Conservation (phyloP, 2,329 filamentous ascomycete species). For the Myriosclerotinia curreyana region DNA sequence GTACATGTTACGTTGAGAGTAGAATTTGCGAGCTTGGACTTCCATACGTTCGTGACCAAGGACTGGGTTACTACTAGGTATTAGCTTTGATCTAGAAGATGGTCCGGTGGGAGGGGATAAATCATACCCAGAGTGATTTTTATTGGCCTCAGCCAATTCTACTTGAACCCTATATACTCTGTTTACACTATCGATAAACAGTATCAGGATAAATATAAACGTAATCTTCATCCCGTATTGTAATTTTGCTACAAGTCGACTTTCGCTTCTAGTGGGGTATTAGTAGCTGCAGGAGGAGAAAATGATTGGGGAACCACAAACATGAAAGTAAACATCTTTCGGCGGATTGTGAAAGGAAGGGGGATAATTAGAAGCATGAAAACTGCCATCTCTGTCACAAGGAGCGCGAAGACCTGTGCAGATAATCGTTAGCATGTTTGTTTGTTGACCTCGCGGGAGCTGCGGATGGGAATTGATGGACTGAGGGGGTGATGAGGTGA, state of each 20-base stretch:
- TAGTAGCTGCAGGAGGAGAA: slow-evolving; percentile 21
- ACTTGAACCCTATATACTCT: slow-evolving; percentile 95
- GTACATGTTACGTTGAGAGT: slow-evolving; percentile 99
- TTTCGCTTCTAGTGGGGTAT: slow-evolving; percentile 35
- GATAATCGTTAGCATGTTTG: slow-evolving; percentile 15
- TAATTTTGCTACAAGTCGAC: slow-evolving; percentile 72
- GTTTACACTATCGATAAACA: slow-evolving; percentile 94
- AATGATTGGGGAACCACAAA: slow-evolving; percentile 66
- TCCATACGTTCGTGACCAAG: slow-evolving; percentile 95
- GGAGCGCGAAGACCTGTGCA: slow-evolving; percentile 72
- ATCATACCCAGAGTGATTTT: slow-evolving; percentile 47
- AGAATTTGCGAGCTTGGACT: slow-evolving; percentile 99
- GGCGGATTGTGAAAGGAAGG: slow-evolving; percentile 68
- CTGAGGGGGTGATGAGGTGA: background rate
- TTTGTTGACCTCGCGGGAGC: slow-evolving; percentile 23
- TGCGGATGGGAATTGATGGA: background rate
- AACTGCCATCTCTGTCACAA: slow-evolving; percentile 78
- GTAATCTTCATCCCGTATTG: slow-evolving; percentile 99
- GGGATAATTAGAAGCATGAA: slow-evolving; percentile 81
- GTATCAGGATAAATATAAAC: slow-evolving; percentile 97
- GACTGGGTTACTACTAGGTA: slow-evolving; percentile 55
- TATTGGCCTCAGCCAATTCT: slow-evolving; percentile 72
- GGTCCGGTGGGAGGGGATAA: background rate
- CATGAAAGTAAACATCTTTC: slow-evolving; percentile 63
- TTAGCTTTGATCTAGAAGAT: slow-evolving; percentile 29